Base-by-base conservation (phyloP, 352 stramenopile genomes). In the Thraustochytrium sp. region DNA sequence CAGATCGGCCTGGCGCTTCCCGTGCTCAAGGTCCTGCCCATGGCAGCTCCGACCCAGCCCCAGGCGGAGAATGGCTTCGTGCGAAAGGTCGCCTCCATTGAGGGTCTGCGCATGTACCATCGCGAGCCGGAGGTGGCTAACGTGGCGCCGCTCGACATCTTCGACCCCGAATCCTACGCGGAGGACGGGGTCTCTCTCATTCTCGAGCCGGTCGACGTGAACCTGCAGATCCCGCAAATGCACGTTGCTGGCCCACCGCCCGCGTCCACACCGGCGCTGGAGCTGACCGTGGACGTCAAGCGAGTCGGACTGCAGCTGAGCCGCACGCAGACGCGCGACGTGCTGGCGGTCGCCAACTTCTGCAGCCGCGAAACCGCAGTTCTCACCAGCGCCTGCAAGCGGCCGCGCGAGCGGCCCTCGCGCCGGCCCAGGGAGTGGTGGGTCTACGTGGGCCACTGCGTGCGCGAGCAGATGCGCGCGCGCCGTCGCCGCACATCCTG, bases 61-160 rank as follows among this genome's bases (percentile, higher is more conserved):
- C 18, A 75, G 26, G 16, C 26, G 3, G 62, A 51, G 26, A 26
- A 16, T 3, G 37, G 40, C 26, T 54, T 26, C 11, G 68, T 51
- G n/a, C 18, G 68, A 42, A 80, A 80, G 49, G 49, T 44, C 13
- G 44, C 48, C 31, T 51, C 34, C 9, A 3, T 80, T 16, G 46
- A 80, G 26, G 68, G 68, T 21, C n/a, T 80, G 8, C 48, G 53
- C 34, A 53, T 80, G 13, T 80, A 55, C 38, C 53, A 75, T 26
- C 18, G 62, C 11, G 62, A 75, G 62, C 37, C 49, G 8, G 65
- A 77, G 18, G 40, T 77, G 21, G 42, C 42, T 31, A 77, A 77
- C 42, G 37, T 61, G 9, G 21, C 42, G 4, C 65, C 49, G 5
- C 31, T 77, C 11, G 65, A 77, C 46, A 77, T 55, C 46, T 72